A percentile compares a stretch with the other conserved stretches of the same genome.
These are phyloP conservation scores for Psilocybe mexicana DNA, from an alignment of 1,284 basidiomycete species.

Conservation along the genomic window DNA sequence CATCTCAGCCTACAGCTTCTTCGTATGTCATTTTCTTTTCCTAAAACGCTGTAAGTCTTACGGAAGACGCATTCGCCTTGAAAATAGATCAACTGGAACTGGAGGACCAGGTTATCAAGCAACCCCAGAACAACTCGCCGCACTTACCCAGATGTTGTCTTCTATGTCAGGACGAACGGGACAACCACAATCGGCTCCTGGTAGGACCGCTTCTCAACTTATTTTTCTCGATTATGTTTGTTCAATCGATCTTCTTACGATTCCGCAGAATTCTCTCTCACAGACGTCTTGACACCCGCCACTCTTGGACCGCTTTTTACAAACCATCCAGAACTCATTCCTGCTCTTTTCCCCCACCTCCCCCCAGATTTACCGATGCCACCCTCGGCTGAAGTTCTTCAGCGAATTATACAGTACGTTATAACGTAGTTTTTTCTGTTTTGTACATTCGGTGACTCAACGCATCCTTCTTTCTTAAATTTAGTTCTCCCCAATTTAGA, in stretches of 20 bases:
- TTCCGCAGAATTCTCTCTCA: conserved; percentile 58
- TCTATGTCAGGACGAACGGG: conserved; percentile 35
- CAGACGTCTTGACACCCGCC: conserved; percentile 72
- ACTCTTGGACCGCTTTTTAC: conserved; percentile 69
- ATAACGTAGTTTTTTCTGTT: conserved; percentile 19
- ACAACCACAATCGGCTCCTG: conserved; percentile 22
- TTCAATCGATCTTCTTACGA: not conserved
- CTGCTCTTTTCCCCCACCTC: conserved; percentile 73
- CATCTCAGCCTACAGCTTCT: conserved; percentile 25
- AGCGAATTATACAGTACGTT: conserved; percentile 41
- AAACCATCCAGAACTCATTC: conserved; percentile 63
- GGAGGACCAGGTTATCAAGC: conserved; percentile 33
- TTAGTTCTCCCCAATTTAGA: conserved; percentile 42
- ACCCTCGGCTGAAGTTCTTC: conserved; percentile 63
- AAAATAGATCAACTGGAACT: conserved; percentile 14
- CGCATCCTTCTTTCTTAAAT: not conserved
- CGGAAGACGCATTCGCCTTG: not conserved
- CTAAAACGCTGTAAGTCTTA: conserved; percentile 10
- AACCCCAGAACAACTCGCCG: conserved; percentile 58
- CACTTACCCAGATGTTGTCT: conserved; percentile 45
- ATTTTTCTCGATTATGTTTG: not conserved
- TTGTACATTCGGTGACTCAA: not conserved
- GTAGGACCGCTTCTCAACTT: conserved; percentile 8
- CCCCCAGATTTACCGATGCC: conserved; percentile 70
- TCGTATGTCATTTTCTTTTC: conserved; percentile 31